Evolutionary conservation across 768 basidiomycete genomes (phyloP).

Genomic region (Agaricus sinodeliciosus): DNA sequence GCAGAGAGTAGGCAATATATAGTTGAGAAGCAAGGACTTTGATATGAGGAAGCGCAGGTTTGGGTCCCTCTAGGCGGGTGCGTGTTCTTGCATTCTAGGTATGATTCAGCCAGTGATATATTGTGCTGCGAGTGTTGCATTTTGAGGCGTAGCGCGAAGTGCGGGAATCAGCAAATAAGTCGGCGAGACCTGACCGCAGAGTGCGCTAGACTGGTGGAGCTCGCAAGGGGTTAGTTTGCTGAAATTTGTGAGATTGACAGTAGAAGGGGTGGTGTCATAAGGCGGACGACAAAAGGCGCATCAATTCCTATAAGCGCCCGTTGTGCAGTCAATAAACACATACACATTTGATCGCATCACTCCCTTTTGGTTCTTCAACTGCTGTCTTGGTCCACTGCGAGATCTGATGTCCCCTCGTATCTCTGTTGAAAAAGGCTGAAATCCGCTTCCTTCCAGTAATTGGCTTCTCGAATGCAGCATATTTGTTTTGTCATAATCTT

Average conservation of each 20-base stretch:
- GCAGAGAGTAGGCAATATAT: background rate
- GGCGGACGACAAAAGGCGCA: background rate
- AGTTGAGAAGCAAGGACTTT: background rate
- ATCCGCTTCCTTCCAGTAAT: background rate
- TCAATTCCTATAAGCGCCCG: background rate
- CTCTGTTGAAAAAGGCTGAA: background rate
- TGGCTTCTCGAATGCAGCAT: no score
- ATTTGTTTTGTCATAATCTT: background rate
- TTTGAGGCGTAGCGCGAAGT: background rate
- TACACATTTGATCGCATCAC: background rate
- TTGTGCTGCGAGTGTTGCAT: background rate
- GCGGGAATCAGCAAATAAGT: background rate
- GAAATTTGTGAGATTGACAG: background rate
- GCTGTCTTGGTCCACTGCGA: background rate
- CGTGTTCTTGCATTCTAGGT: background rate
- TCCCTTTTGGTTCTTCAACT: background rate
- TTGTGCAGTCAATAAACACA: background rate
- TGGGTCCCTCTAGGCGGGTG: background rate
- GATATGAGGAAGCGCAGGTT: background rate
- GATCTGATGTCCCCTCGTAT: background rate
- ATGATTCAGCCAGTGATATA: constrained; percentile 2
- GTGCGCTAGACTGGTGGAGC: background rate
- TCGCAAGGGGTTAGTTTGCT: background rate
- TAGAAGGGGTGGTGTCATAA: background rate
- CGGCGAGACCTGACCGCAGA: background rate